Evolutionary conservation across 352 stramenopile species (phyloP).

Genomic region (Globisporangium nagaii): DNA sequence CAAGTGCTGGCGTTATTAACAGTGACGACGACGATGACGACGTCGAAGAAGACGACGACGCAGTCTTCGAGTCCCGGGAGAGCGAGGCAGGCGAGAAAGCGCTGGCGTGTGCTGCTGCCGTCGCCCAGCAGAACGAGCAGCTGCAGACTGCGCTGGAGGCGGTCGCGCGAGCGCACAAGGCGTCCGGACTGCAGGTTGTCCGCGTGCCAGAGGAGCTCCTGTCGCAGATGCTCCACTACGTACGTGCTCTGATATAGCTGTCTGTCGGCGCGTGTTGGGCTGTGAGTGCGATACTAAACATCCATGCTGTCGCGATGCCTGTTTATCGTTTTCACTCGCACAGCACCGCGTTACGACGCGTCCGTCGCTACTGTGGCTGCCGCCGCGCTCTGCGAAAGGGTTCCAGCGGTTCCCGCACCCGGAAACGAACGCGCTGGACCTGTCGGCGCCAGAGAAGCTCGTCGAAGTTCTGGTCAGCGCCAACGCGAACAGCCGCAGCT

Average conservation of each 20-base stretch:
- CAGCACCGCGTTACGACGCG: conserved; percentile 42
- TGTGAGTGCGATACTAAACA: not conserved
- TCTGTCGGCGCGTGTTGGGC: not conserved
- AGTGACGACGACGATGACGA: not conserved
- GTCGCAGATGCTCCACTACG: conserved; percentile 26
- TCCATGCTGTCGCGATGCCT: not conserved
- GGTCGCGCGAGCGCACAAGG: not conserved
- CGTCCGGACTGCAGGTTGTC: conserved; percentile 12
- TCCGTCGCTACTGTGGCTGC: conserved; percentile 52
- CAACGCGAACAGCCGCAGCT: not conserved
- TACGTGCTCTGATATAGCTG: conserved; percentile 15
- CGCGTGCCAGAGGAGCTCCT: conserved; percentile 16
- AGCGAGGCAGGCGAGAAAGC: not conserved
- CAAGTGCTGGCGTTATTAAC: not conserved
- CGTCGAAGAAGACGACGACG: not conserved
- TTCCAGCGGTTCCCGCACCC: conserved; percentile 58
- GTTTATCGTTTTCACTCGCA: conserved; percentile 4
- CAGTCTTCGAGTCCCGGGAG: not conserved
- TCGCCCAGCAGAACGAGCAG: not conserved
- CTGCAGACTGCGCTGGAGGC: not conserved
- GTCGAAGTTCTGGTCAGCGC: conserved; percentile 11
- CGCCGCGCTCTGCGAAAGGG: conserved; percentile 24
- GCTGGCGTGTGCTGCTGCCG: not conserved
- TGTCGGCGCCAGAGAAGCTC: conserved; percentile 18
- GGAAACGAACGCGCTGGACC: conserved; percentile 55